These are phyloP conservation scores for Moricandia arvensis DNA, from an alignment of 345 rosid genomes.

Conservation along the genomic window DNA sequence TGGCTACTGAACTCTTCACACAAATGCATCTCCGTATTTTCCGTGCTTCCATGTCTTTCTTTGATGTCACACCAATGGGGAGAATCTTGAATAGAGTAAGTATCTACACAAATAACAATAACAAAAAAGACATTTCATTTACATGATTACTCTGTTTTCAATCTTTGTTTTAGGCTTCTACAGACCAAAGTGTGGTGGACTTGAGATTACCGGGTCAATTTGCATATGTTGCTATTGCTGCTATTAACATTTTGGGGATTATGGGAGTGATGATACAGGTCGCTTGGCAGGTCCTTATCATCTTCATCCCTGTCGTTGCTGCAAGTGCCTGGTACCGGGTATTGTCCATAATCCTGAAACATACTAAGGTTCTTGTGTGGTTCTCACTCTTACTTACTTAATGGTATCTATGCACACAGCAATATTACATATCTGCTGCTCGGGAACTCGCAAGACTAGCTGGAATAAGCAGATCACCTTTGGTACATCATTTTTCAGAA, in stretches of 20 bases:
- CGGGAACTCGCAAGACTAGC: constrained; percentile 66
- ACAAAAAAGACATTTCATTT: background rate
- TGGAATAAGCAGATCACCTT: constrained; percentile 71
- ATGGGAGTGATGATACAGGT: constrained; percentile 62
- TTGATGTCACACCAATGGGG: constrained; percentile 76
- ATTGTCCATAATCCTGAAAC: constrained; percentile 6
- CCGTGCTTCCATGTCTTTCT: constrained; percentile 82
- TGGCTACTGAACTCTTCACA: constrained; percentile 60
- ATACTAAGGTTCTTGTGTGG: background rate
- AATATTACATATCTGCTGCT: constrained; percentile 64
- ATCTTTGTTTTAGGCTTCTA: constrained; percentile 55
- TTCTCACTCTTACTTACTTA: background rate
- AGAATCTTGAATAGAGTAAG: constrained; percentile 58
- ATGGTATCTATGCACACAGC: constrained; percentile 42
- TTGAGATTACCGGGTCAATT: constrained; percentile 49
- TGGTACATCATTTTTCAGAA: constrained; percentile 73
- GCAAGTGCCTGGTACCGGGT: constrained; percentile 66
- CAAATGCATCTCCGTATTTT: constrained; percentile 64
- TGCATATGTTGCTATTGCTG: constrained; percentile 45
- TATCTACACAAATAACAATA: background rate
- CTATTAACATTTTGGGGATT: constrained; percentile 61
- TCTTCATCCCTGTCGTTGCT: constrained; percentile 56
- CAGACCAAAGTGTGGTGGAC: constrained; percentile 72
- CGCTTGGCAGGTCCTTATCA: constrained; percentile 62
- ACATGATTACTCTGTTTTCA: constrained; percentile 11